Base-by-base conservation (phyloP, 192 early-diverging fungal species). In the Entomortierella chlamydospora region DNA sequence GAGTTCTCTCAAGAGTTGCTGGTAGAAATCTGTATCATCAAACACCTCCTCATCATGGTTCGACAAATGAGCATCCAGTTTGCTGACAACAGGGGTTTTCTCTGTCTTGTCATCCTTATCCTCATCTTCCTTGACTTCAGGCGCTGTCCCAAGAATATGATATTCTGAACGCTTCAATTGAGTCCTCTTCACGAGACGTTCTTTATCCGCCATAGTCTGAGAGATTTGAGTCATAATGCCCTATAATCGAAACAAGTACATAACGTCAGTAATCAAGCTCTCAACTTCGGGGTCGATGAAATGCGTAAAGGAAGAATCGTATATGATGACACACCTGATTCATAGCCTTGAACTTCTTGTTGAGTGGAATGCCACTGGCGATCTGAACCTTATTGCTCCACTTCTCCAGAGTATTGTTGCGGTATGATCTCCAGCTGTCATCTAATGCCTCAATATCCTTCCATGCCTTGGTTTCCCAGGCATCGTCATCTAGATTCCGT, bases 21-120 rank as follows among this genome's bases (percentile, higher is more conserved):
- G 92, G 81, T 99, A 99, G 79, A 95, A 99, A 81, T 99, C 97
- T 1, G 90, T 87, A 70, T 99, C 97, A 71, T 99, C 97, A 85
- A 98, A 99, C 33, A 99, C 91, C 57, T 98, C 94, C 13, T 82
- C 65, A 61, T 97, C 95, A 62, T 94, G 89, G 54, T 95, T 90
- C 33, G 86, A 77, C 50, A 92, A 73, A 72, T 90, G 87, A 23
- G 82, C 82, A 64, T 92, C 93, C 41, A 78, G 61, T n/a, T 78
- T 78, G 66, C 64, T 70, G 41, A 28, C 12, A 1, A 57, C 50
- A 5, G 74, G 74, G 1, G 67, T 70, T 42, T 79, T 74, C 58
- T 77, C 70, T 34, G 80, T 76, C 42, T 53, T 71, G n/a, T 82
- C 82, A 45, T 84, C 82, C 41, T 81, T 69, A 22, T 68, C 64